Conservation (phyloP, 1,139 yeast species). For the Sugiyamaella pinicola region DNA sequence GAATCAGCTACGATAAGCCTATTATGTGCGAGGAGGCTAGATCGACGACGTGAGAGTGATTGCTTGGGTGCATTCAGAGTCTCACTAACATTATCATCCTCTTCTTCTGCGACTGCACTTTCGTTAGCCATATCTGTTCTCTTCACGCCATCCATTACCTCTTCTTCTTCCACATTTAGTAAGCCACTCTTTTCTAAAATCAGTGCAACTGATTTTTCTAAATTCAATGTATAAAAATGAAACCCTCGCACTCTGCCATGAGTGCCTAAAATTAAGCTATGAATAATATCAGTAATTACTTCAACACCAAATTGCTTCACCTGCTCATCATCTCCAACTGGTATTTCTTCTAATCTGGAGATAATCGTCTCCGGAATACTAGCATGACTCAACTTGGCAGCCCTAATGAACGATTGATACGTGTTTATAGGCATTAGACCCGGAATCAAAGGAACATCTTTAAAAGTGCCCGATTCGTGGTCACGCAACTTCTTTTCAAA, state of each 20-base stretch:
- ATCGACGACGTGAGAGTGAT: slow-evolving; percentile 46
- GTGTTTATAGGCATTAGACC: slow-evolving; percentile 98
- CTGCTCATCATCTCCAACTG: slow-evolving; percentile 75
- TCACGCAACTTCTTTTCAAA: slow-evolving; percentile 53
- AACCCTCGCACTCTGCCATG: slow-evolving; percentile 65
- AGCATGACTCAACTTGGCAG: slow-evolving; percentile 89
- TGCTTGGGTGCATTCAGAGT: neutral
- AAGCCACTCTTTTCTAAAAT: slow-evolving; percentile 64
- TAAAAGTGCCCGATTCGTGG: slow-evolving; percentile 48
- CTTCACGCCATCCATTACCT: slow-evolving; percentile 3
- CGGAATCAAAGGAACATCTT: slow-evolving; percentile 69
- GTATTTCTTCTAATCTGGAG: slow-evolving; percentile 55
- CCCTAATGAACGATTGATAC: slow-evolving; percentile 79
- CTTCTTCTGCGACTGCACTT: slow-evolving; percentile 38
- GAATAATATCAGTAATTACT: slow-evolving; percentile 64
- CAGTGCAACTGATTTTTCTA: slow-evolving; percentile 89
- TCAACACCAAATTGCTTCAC: slow-evolving; percentile 86
- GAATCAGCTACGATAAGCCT: slow-evolving; percentile 47
- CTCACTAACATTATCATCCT: slow-evolving; percentile 12
- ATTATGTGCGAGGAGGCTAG: slow-evolving; percentile 52
- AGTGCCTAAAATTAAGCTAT: slow-evolving; percentile 54
- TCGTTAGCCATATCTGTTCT: slow-evolving; percentile 1
- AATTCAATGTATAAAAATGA: slow-evolving; percentile 86
- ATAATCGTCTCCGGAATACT: slow-evolving; percentile 66
- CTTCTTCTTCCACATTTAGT: slow-evolving; percentile 27